Evolutionary conservation across 148 eudicot species (phyloP).

Genomic region (Chenopodium quinoa): DNA sequence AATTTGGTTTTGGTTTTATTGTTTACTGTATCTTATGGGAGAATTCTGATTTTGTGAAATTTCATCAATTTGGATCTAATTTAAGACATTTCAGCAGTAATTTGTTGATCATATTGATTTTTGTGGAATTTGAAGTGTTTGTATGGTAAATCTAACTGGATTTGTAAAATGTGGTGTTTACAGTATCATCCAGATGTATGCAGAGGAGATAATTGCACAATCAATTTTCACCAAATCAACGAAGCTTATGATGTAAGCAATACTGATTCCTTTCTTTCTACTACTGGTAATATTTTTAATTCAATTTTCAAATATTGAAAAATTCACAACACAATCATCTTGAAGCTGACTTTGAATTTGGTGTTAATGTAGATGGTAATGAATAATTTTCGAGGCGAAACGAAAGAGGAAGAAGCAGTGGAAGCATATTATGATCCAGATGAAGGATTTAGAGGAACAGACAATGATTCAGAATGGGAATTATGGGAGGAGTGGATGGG

Average conservation of each 20-base stretch:
- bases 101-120: background rate
- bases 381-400: slow-evolving; percentile 49
- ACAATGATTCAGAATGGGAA: slow-evolving; percentile 58
- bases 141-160: background rate
- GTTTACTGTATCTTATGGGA: background rate
- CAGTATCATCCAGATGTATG: slow-evolving; percentile 98
- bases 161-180: slow-evolving; percentile 4
- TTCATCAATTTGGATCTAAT: background rate
- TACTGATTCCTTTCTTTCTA: background rate
- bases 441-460: slow-evolving; percentile 53
- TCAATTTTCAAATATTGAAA: background rate
- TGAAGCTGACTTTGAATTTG: background rate
- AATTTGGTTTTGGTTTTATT: no score
- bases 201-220: slow-evolving; percentile 58
- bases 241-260: slow-evolving; percentile 82
- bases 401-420: slow-evolving; percentile 25
- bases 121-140: background rate
- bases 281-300: background rate
- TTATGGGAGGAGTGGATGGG: slow-evolving; percentile 94
- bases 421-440: slow-evolving; percentile 32
- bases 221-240: slow-evolving; percentile 67
- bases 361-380: slow-evolving; percentile 50
- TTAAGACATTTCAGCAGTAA: background rate
- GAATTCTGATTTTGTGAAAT: background rate
- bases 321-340: background rate